These are phyloP conservation scores for Epipyxis sp. DNA, from an alignment of 108 stramenopile genomes.

Conservation along the genomic window DNA sequence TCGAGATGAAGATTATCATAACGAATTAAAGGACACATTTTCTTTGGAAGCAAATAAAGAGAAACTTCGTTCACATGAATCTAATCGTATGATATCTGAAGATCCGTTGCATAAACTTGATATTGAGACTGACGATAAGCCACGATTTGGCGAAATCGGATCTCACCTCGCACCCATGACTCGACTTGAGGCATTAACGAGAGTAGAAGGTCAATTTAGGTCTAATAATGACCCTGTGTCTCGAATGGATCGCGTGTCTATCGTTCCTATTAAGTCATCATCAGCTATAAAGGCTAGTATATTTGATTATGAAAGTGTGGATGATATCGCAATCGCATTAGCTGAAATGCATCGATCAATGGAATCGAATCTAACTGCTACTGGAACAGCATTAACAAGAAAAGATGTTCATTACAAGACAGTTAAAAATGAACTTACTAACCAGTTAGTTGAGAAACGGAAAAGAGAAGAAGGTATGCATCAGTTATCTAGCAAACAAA, in stretches of 20 bases:
- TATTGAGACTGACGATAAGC: background rate
- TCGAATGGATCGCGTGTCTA: background rate
- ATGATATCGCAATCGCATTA: background rate
- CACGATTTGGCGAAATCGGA: background rate
- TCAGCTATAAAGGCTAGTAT: background rate
- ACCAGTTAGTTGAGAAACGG: background rate
- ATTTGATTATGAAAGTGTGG: background rate
- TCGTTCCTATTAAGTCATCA: no score
- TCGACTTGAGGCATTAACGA: background rate
- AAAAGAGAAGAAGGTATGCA: slow-evolving; percentile 7
- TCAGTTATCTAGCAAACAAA: background rate
- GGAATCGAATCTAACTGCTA: background rate
- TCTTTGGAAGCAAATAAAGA: background rate
- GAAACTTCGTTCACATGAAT: background rate
- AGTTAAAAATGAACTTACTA: background rate
- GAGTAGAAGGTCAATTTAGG: slow-evolving; percentile 6
- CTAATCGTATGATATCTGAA: background rate
- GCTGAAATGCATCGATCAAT: background rate
- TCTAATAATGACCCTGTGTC: background rate
- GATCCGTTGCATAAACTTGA: slow-evolving; percentile 7
- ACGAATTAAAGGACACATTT: background rate
- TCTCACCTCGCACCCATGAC: background rate
- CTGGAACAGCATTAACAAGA: background rate
- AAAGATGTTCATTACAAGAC: background rate
- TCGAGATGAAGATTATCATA: background rate